Conservation (phyloP, 208 protist species). For the Trichomonas gallinae region DNA sequence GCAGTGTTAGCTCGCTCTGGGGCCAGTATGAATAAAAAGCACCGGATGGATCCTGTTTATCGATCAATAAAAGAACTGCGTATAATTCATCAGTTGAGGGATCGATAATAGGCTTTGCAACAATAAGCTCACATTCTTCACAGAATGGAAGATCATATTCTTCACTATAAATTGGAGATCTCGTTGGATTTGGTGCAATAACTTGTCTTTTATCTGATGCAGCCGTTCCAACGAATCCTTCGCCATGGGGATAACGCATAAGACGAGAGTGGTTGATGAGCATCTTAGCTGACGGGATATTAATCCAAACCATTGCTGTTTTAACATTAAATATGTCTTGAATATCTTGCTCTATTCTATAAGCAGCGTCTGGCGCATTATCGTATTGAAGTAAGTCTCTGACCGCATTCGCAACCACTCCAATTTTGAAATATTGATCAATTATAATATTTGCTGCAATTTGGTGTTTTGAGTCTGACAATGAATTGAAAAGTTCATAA, state of each 20-base stretch:
- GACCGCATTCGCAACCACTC: not conserved
- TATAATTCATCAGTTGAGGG: not conserved
- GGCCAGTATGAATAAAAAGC: slow-evolving; percentile 1
- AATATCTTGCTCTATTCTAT: not conserved
- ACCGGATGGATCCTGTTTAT: not conserved
- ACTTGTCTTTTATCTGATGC: not conserved
- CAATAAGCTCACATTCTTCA: slow-evolving; percentile 1
- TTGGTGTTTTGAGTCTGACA: not conserved
- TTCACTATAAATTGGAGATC: not conserved
- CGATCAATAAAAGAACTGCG: not conserved
- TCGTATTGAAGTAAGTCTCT: not conserved
- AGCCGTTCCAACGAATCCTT: not conserved
- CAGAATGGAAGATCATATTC: slow-evolving; percentile 14
- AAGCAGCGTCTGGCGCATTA: not conserved
- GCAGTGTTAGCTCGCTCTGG: not conserved
- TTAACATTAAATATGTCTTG: not conserved
- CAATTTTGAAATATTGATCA: slow-evolving; percentile 4
- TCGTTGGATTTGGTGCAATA: not conserved
- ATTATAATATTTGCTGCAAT: not conserved
- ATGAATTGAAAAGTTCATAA: not conserved
- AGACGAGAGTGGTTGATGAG: not conserved
- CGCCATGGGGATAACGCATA: not conserved
- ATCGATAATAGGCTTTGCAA: not conserved
- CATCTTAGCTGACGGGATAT: not conserved
- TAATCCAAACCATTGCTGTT: slow-evolving; percentile 4